phyloP scores from a whole-genome alignment of 805 yeast genomes.

The Saccharomycopsis oosterbeekiorum region DNA sequence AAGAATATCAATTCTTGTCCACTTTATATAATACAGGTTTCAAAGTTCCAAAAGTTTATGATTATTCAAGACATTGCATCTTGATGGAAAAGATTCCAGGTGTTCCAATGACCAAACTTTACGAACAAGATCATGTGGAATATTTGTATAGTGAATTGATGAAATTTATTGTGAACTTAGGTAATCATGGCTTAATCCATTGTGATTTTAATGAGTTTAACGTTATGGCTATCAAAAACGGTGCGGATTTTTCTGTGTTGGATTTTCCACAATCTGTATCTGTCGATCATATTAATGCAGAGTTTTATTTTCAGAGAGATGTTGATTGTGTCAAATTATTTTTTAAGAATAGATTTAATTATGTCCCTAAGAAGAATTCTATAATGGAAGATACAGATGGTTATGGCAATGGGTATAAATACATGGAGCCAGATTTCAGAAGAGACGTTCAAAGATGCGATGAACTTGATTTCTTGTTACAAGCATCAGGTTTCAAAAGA shows the following conservation, averaged over 20 bases:
- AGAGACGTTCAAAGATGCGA: constrained; percentile 65
- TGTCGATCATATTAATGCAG: constrained; percentile 83
- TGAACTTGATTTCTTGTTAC: constrained; percentile 73
- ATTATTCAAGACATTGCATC: constrained; percentile 83
- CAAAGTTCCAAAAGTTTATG: constrained; percentile 80
- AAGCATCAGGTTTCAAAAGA: constrained; percentile 76
- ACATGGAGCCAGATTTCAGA: constrained; percentile 68
- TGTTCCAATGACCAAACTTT: constrained; percentile 77
- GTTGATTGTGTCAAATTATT: constrained; percentile 82
- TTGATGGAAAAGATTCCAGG: constrained; percentile 89
- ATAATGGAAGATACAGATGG: constrained; percentile 73
- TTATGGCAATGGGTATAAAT: constrained; percentile 67
- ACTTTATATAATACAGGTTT: constrained; percentile 67
- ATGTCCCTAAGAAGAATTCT: constrained; percentile 56
- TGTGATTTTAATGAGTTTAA: constrained; percentile 98
- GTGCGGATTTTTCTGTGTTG: constrained; percentile 71
- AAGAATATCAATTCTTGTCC: constrained; percentile 83
- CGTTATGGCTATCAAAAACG: constrained; percentile 68
- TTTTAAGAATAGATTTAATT: constrained; percentile 69
- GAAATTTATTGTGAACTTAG: constrained; percentile 77
- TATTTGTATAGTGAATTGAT: constrained; percentile 75
- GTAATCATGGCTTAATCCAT: constrained; percentile 83
- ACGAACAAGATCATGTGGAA: constrained; percentile 58
- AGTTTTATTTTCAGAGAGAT: constrained; percentile 81
- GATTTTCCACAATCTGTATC: constrained; percentile 99